A percentile compares a stretch with the other conserved stretches of the same genome.
phyloP scores from a whole-genome alignment of 495 filamentous ascomycete species.

The Lepidopterella palustris region DNA sequence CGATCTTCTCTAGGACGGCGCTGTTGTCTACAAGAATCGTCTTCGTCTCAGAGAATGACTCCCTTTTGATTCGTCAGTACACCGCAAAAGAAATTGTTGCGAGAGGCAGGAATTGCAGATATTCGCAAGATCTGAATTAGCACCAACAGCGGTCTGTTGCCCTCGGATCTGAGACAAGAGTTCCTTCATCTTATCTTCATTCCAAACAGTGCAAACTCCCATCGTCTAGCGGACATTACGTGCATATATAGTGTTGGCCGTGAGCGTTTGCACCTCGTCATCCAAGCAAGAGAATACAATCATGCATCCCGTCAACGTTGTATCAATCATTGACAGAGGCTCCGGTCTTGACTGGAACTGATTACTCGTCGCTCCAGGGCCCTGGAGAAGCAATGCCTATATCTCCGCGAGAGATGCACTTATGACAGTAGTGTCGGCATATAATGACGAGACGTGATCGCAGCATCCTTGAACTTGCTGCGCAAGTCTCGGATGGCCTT shows the following conservation, averaged over 20 bases:
- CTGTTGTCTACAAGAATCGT: not conserved
- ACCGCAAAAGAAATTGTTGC: not conserved
- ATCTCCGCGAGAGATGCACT: not conserved
- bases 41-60: not conserved
- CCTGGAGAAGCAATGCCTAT: not conserved
- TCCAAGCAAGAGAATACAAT: not conserved
- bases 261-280: not conserved
- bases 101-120: not conserved
- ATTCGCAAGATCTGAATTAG: not conserved
- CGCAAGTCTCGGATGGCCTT: not conserved
- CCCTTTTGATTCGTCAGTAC: not conserved
- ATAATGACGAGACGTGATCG: not conserved
- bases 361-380: not conserved
- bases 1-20: not conserved
- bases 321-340: not conserved
- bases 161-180: not conserved
- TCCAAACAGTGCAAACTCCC: not conserved
- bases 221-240: not conserved
- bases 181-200: not conserved
- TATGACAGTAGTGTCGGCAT: not conserved
- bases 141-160: not conserved
- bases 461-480: not conserved
- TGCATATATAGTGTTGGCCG: not conserved
- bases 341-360: not conserved
- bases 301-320: slow-evolving; percentile 1